These are phyloP conservation scores for Cryptomeria japonica DNA, from an alignment of 75 land plant genomes.

Conservation along the genomic window DNA sequence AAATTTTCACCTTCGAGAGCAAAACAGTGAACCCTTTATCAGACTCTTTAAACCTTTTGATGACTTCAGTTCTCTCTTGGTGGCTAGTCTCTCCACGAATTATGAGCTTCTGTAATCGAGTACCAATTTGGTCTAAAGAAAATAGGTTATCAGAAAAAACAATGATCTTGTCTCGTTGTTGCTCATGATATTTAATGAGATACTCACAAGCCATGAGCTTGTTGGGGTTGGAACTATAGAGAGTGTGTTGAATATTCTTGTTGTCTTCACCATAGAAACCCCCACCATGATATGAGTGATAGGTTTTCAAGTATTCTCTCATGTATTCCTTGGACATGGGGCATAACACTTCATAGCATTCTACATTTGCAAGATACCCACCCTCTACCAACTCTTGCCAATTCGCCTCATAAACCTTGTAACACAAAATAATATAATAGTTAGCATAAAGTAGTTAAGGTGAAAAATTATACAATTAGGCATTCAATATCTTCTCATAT, in stretches of 20 bases:
- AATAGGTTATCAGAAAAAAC: conserved; percentile 26
- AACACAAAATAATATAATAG: too few species aligned
- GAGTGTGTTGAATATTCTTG: conserved; percentile 14
- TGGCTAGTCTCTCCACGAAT: conserved; percentile 20
- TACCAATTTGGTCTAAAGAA: conserved; percentile 9
- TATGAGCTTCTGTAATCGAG: conserved; percentile 4
- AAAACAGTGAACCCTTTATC: conserved; percentile 12
- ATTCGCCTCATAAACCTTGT: not conserved
- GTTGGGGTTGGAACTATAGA: conserved; percentile 18
- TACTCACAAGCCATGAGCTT: conserved; percentile 29
- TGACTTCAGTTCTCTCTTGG: conserved; percentile 13
- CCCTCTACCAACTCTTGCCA: conserved; percentile 17
- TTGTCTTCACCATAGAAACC: conserved; percentile 2
- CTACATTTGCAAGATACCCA: conserved; percentile 16
- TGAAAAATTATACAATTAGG: too few species aligned
- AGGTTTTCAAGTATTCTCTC: conserved; percentile 11
- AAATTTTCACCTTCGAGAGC: not conserved
- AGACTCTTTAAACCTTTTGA: not conserved
- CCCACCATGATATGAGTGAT: not conserved
- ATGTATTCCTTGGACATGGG: conserved; percentile 29
- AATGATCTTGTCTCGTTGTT: conserved; percentile 20
- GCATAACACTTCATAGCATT: conserved; percentile 20
- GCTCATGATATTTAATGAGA: conserved; percentile 23
- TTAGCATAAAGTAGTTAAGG: too few species aligned
- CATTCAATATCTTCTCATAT: too few species aligned